Percentiles rank a stretch among this genome's conserved stretches.
These are phyloP conservation scores for Chlorella sorokiniana DNA, from an alignment of 139 green algal genomes.

Conservation along the genomic window DNA sequence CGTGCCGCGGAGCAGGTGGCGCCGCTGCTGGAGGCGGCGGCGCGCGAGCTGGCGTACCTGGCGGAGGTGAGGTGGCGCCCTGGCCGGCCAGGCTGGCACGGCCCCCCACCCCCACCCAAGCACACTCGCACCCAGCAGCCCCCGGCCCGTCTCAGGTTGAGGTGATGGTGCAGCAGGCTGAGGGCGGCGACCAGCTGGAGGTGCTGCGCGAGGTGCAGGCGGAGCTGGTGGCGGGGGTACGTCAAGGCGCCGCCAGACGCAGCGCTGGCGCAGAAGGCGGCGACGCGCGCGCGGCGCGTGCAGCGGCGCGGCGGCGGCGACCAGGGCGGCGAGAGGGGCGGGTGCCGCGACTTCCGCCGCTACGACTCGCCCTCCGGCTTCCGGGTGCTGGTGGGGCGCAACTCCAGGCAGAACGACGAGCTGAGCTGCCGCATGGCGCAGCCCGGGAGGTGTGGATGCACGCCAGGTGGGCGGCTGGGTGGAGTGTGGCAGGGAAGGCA, in stretches of 20 bases:
- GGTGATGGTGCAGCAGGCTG: conserved; percentile 45
- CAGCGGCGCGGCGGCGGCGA: background rate
- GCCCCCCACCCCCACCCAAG: no score
- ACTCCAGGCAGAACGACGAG: conserved; percentile 88
- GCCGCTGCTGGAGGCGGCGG: conserved; percentile 69
- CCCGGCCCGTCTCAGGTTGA: no score
- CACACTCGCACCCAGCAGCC: no score
- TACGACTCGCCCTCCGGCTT: conserved; percentile 70
- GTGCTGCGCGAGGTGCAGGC: conserved; percentile 65
- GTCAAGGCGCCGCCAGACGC: conserved; percentile 73
- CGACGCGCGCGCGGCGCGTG: background rate
- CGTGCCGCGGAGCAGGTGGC: conserved; percentile 61
- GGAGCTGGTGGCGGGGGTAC: conserved; percentile 71
- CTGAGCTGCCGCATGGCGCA: conserved; percentile 71
- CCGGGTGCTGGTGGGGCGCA: conserved; percentile 78
- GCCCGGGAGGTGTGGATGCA: conserved; percentile 87
- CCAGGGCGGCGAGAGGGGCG: background rate
- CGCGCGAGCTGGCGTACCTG: conserved; percentile 46
- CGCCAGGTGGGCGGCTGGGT: conserved; percentile 46
- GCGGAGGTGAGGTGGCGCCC: no score
- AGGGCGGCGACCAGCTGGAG: conserved; percentile 25
- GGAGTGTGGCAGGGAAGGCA: background rate
- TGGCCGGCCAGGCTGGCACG: no score
- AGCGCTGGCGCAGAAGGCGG: conserved; percentile 63
- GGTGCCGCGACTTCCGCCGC: conserved; percentile 44